phyloP scores from a whole-genome alignment of 2,329 filamentous ascomycete species.

The Nectriaceae sp. region DNA sequence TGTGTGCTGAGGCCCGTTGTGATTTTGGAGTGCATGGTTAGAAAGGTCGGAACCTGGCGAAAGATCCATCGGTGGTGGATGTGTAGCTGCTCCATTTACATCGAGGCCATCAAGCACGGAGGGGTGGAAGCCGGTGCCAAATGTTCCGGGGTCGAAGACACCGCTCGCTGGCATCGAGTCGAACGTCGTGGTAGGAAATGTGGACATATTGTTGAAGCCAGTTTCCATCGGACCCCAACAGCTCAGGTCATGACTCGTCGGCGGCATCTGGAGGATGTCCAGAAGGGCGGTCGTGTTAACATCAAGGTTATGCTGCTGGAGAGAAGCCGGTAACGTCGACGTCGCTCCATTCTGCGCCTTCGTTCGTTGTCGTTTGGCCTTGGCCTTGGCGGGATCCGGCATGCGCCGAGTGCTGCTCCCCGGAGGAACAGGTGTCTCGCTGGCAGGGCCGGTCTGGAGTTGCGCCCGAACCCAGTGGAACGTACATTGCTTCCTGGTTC shows the following conservation, averaged over 20 bases:
- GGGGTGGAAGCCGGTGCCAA: constrained; percentile 26
- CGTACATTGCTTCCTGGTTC: constrained; percentile 30
- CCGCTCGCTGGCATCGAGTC: constrained; percentile 25
- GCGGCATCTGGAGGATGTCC: constrained; percentile 31
- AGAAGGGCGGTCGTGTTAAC: constrained; percentile 29
- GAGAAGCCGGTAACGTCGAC: constrained; percentile 20
- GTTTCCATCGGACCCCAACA: constrained; percentile 30
- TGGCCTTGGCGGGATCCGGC: constrained; percentile 27
- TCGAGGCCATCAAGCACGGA: constrained; percentile 22
- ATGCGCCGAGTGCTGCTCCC: constrained; percentile 20
- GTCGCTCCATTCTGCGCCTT: constrained; percentile 26
- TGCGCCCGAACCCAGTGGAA: constrained; percentile 31
- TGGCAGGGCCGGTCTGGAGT: constrained; percentile 26
- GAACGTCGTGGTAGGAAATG: constrained; percentile 25
- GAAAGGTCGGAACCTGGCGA: constrained; percentile 23
- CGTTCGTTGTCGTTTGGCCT: constrained; percentile 29
- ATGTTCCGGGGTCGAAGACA: constrained; percentile 26
- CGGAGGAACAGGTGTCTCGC: constrained; percentile 15
- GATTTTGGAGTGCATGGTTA: constrained; percentile 12
- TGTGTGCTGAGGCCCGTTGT: constrained; percentile 13
- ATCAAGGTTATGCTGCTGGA: constrained; percentile 25
- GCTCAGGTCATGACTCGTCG: constrained; percentile 27
- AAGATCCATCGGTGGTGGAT: constrained; percentile 22
- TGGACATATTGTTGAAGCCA: constrained; percentile 24
- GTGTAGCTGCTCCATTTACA: constrained; percentile 16